A percentile compares a stretch with the other conserved stretches of the same genome.
Evolutionary conservation across 345 rosid genomes (phyloP).

Genomic region (Arabis alpina): DNA sequence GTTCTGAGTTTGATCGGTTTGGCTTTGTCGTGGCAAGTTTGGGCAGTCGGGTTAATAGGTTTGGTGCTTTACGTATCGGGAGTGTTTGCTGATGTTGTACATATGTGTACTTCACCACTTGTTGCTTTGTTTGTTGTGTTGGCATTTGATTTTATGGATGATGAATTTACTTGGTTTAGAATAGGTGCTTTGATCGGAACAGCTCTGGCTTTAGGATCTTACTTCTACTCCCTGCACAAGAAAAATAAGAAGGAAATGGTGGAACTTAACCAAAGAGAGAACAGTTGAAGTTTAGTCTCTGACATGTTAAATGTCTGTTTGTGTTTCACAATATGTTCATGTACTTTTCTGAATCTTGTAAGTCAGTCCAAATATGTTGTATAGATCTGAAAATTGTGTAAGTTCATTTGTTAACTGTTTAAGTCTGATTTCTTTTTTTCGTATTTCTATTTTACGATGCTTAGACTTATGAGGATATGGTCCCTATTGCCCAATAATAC

Average conservation of each 20-base stretch:
- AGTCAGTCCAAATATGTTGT: neutral
- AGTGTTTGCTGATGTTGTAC: constrained; percentile 25
- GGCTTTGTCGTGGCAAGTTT: constrained; percentile 35
- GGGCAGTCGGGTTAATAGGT: constrained; percentile 24
- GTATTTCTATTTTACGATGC: neutral
- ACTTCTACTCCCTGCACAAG: constrained; percentile 22
- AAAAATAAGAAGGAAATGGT: constrained; percentile 17
- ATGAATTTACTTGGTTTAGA: constrained; percentile 32
- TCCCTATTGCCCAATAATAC: too few relatives aligned
- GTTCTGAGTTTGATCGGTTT: constrained; percentile 31
- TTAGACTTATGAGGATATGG: too few relatives aligned
- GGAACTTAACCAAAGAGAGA: constrained; percentile 23
- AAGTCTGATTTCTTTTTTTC: neutral
- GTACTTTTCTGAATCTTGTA: neutral
- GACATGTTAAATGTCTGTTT: constrained; percentile 6
- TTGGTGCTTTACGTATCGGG: constrained; percentile 37
- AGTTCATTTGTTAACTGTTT: neutral
- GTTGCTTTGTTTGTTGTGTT: constrained; percentile 25
- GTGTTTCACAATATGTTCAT: neutral
- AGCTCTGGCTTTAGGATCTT: constrained; percentile 32
- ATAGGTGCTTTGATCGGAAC: constrained; percentile 19
- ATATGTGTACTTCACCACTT: constrained; percentile 32
- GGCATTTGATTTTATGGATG: constrained; percentile 36
- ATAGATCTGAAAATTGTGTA: neutral
- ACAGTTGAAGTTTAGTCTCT: constrained; percentile 18